Base-by-base conservation (phyloP, 2,329 filamentous ascomycete genomes). In the Arthrocladium fulminans region DNA sequence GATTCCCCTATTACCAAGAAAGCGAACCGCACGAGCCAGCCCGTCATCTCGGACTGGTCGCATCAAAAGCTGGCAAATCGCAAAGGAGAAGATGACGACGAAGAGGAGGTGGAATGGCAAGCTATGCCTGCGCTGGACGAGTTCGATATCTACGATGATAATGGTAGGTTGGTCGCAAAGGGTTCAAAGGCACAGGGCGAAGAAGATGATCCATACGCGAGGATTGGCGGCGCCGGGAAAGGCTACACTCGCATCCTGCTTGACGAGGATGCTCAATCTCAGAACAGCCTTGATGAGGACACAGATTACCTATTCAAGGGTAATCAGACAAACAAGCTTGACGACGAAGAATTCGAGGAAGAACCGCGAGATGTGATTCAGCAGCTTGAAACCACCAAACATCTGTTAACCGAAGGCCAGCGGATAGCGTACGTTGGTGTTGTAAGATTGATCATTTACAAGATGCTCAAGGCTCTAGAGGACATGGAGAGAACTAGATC, bases 241-340 rank as follows among this genome's bases (percentile, higher is more conserved):
- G 92, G 92, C 3, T 98, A 98, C 65, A 98, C 92, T 0, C 79
- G 88, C 42, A 88, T 98, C n/a, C 79, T 94, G 54, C 77, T 95
- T 59, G 92, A 98, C 59, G 92, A 98, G 55, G 92, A 98, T 66
- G 89, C 83, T 12, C 81, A 94, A 63, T 96, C 89, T 23, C 85
- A 85, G 42, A 98, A 88, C 2, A 97, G 90, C 68, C 81, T 98
- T 81, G 92, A 98, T 63, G 92, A 98, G 50, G 90, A 97, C 60
- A 98, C 92, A 0, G 82, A 88, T 48, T 98, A 98, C 64, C 75
- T 98, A 2, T 98, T 98, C 73, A 90, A 87, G 56, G 82, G 88
- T 51, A 75, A 72, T 38, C 83, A 40, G 30, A 19, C 38, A 38
- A 44, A 50, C 37, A 32, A 23, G 30, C 27, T 37, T 19, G 43